Evolutionary conservation across 1,284 basidiomycete species (phyloP), one percentile per base, ranked within the genome.

Genomic region (Papiliotrema laurentii): DNA sequence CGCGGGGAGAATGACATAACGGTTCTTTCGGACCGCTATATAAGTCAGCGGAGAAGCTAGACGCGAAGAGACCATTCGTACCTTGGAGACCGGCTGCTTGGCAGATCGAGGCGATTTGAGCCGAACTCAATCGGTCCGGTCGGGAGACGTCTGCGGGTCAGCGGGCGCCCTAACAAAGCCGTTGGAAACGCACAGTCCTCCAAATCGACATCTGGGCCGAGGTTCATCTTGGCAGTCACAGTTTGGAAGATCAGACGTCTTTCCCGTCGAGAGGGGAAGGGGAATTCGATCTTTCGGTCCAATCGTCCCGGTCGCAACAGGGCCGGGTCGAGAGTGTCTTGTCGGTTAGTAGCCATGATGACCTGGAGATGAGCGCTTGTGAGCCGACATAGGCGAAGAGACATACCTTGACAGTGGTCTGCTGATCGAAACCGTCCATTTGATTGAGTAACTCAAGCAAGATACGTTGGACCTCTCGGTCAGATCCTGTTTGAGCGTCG

Each of bases 371-470:
- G 16, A 48, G 51, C 25, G n/a, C n/a, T n/a, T n/a, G n/a, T n/a
- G n/a, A n/a, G 26, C 10, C 11, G 9, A 33, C 31, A 22, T 7
- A 6, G 18, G 47, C 19, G n/a, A 18, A 21, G 19, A 19, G n/a
- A 42, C 75, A 47, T 68, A 89, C 92, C 83, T 99, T 98, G 71
- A 99, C 96, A 64, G 94, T 98, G 71, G 90, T 94, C 5, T 89
- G 89, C 74, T 99, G 96, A 74, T 99, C 96, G 76, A 99, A 99
- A 58, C 96, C 96, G 66, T 99, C 96, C 96, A 99, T 99, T 72
- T 99, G 96, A 71, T 97, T 98, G 54, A 99, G 80, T 54, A 99
- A 77, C 72, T 99, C 96, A n/a, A 99, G 83, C 58, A 99, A 74
- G 68, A 99, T 98, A 76, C 96, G 90, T 74, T 99, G 96, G 18